phyloP scores from a whole-genome alignment of 352 stramenopile species.

The Pythium brassicae region DNA sequence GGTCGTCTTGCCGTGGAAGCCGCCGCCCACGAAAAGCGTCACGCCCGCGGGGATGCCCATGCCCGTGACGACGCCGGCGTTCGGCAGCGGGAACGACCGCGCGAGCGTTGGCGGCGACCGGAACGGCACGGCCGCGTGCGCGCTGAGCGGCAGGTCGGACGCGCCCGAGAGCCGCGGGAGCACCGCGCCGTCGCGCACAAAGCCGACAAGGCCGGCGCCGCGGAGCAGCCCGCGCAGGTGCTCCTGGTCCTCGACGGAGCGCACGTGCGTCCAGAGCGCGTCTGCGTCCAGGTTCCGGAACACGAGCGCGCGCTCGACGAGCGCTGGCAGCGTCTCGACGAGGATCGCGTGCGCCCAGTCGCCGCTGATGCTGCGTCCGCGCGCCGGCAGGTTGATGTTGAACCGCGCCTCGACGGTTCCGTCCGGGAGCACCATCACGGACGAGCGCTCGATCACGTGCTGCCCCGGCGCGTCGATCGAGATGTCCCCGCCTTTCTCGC shows the following conservation, averaged over 20 bases:
- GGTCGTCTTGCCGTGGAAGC: slow-evolving; percentile 98
- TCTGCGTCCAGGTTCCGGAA: slow-evolving; percentile 63
- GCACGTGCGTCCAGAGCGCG: slow-evolving; percentile 82
- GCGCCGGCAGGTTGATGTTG: slow-evolving; percentile 93
- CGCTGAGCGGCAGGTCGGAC: slow-evolving; percentile 46
- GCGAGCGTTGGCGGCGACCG: slow-evolving; percentile 80
- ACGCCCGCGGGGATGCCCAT: slow-evolving; percentile 95
- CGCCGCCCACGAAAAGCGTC: slow-evolving; percentile 95
- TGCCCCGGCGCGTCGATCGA: slow-evolving; percentile 91
- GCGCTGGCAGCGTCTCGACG: slow-evolving; percentile 78
- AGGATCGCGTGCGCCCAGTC: slow-evolving; percentile 92
- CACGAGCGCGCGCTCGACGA: slow-evolving; percentile 81
- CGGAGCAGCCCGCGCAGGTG: slow-evolving; percentile 84
- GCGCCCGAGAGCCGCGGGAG: slow-evolving; percentile 80
- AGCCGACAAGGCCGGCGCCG: slow-evolving; percentile 81
- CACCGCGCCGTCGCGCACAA: slow-evolving; percentile 91
- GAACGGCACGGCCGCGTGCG: slow-evolving; percentile 66
- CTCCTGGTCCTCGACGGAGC: slow-evolving; percentile 92
- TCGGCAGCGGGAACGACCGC: slow-evolving; percentile 85
- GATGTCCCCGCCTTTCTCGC: slow-evolving; percentile 93
- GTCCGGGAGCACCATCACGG: slow-evolving; percentile 68
- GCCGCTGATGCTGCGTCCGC: slow-evolving; percentile 92
- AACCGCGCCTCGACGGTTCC: slow-evolving; percentile 91
- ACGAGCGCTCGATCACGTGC: slow-evolving; percentile 93
- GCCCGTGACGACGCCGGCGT: slow-evolving; percentile 77